Conservation (phyloP, 192 early-diverging fungal genomes). For the Anaeromyces robustus region DNA sequence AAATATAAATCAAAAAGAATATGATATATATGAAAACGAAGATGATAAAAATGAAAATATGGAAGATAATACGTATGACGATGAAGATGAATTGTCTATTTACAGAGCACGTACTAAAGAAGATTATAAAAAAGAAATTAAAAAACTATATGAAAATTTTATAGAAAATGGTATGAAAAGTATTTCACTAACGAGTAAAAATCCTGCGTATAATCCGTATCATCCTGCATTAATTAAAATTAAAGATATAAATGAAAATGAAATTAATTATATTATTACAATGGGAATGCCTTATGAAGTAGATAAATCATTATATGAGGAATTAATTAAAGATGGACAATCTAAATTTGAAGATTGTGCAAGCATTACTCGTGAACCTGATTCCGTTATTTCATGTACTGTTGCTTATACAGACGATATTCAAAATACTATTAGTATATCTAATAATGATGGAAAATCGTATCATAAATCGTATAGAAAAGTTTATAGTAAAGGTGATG, state of each 20-base stretch:
- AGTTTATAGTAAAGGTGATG: neutral
- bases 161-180: no score
- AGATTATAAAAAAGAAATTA: no score
- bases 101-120: no score
- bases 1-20: no score
- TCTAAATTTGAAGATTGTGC: neutral
- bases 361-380: neutral
- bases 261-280: neutral
- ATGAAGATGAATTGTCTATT: no score
- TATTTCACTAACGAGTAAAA: no score
- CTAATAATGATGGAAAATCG: neutral
- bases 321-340: neutral
- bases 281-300: neutral
- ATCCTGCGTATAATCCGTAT: no score
- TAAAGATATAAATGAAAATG: neutral
- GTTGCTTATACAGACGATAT: neutral
- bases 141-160: no score
- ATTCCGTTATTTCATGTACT: neutral
- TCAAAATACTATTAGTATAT: neutral
- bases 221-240: neutral
- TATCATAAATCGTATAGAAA: neutral
- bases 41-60: no score
- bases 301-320: neutral
- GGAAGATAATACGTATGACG: no score
- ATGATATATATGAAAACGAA: no score